Percentiles rank a stretch among this genome's conserved stretches.
Evolutionary conservation across 106 monocot genomes (phyloP).

Genomic region (Vanilla planifolia): DNA sequence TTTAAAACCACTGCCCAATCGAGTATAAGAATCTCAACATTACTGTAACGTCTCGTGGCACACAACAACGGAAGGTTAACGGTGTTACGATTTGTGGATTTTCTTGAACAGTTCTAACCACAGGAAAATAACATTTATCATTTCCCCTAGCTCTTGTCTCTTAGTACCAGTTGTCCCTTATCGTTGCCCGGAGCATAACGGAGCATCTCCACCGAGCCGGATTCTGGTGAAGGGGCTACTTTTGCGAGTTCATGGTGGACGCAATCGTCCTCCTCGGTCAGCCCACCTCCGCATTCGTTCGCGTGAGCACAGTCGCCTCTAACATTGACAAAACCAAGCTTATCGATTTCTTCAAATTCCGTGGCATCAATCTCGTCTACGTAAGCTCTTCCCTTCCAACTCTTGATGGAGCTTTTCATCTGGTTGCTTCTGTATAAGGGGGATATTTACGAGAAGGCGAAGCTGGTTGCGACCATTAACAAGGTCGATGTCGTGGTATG

Average conservation of each 20-base stretch:
- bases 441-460: constrained; percentile 8
- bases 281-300: constrained; percentile 16
- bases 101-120: too few relatives aligned
- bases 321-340: constrained; percentile 10
- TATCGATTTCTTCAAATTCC: constrained; percentile 13
- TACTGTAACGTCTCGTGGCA: too few relatives aligned
- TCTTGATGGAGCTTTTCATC: neutral
- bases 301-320: constrained; percentile 6
- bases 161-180: too few relatives aligned
- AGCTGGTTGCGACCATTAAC: neutral
- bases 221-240: constrained; percentile 23
- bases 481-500: constrained; percentile 6
- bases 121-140: too few relatives aligned
- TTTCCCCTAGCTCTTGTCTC: too few relatives aligned
- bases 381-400: neutral
- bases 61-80: too few relatives aligned
- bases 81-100: too few relatives aligned
- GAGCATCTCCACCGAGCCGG: too few relatives aligned
- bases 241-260: constrained; percentile 26
- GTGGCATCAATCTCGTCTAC: constrained; percentile 17
- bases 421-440: neutral
- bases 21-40: too few relatives aligned
- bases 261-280: constrained; percentile 12
- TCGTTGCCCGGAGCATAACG: too few relatives aligned
- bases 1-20: too few relatives aligned